A percentile compares a stretch with the other conserved stretches of the same genome.
Evolutionary conservation across 352 stramenopile species (phyloP).

Genomic region (Pythium aristosporum): DNA sequence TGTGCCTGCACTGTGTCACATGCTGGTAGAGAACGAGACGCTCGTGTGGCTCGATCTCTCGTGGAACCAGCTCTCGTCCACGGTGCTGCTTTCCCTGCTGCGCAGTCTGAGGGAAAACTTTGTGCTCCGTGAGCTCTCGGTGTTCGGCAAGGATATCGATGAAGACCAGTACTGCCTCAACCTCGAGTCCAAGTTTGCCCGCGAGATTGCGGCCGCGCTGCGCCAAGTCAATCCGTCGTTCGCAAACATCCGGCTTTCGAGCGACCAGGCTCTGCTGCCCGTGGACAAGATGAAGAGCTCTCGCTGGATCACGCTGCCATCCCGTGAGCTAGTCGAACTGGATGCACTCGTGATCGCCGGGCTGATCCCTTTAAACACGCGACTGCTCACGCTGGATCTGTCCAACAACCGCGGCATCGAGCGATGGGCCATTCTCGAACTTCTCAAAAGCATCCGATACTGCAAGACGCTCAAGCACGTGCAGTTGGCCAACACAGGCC

Average conservation of each 20-base stretch:
- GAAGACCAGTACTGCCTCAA: conserved; percentile 53
- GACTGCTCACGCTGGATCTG: conserved; percentile 64
- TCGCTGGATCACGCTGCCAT: conserved; percentile 49
- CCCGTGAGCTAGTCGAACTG: conserved; percentile 44
- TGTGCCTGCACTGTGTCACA: conserved; percentile 37
- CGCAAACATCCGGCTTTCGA: conserved; percentile 41
- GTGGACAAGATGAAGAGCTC: conserved; percentile 67
- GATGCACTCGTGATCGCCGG: conserved; percentile 64
- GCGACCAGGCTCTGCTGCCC: conserved; percentile 39
- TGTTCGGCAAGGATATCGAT: conserved; percentile 53
- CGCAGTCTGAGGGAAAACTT: conserved; percentile 55
- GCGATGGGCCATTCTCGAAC: conserved; percentile 46
- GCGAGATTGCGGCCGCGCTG: conserved; percentile 43
- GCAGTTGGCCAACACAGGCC: conserved; percentile 51
- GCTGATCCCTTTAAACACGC: conserved; percentile 50
- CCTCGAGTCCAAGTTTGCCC: conserved; percentile 53
- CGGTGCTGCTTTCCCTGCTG: conserved; percentile 43
- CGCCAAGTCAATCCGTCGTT: conserved; percentile 57
- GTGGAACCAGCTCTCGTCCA: conserved; percentile 59
- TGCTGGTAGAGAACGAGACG: conserved; percentile 71
- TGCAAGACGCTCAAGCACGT: conserved; percentile 56
- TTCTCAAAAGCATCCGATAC: conserved; percentile 52
- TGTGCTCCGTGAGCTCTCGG: conserved; percentile 44
- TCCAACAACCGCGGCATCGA: conserved; percentile 55
- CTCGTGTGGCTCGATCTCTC: conserved; percentile 61